A percentile compares a stretch with the other conserved stretches of the same genome.
Evolutionary conservation across 2,329 filamentous ascomycete genomes (phyloP).

Genomic region (Fusarium sp.): DNA sequence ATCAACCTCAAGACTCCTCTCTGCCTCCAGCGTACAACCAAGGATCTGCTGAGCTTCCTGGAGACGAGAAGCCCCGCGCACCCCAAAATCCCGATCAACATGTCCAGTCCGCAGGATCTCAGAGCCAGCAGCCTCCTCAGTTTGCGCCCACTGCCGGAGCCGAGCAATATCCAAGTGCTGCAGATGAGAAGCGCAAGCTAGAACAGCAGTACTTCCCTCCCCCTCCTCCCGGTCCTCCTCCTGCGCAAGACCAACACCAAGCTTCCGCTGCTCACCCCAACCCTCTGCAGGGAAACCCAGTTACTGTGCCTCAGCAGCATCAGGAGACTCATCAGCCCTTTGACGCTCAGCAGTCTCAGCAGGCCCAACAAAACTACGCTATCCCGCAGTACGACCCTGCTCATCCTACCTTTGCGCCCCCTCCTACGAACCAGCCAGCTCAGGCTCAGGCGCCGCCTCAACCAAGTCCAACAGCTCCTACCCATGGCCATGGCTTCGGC

Average conservation of each 20-base stretch:
- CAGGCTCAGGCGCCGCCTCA: neutral
- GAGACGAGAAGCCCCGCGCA: constrained; percentile 16
- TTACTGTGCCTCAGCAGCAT: constrained; percentile 5
- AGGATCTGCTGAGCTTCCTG: constrained; percentile 24
- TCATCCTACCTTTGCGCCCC: constrained; percentile 45
- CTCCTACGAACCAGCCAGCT: constrained; percentile 28
- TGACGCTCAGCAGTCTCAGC: constrained; percentile 1
- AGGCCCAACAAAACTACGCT: constrained; percentile 35
- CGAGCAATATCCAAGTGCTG: constrained; percentile 12
- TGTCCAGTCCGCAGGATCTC: neutral
- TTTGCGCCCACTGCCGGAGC: constrained; percentile 3
- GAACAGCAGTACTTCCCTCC: constrained; percentile 40
- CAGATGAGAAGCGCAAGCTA: constrained; percentile 22
- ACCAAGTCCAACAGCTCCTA: neutral
- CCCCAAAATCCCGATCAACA: neutral
- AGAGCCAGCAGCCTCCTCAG: constrained; percentile 9
- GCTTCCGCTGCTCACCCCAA: constrained; percentile 27
- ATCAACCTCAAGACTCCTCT: constrained; percentile 23
- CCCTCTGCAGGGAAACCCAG: constrained; percentile 36
- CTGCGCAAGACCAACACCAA: constrained; percentile 30
- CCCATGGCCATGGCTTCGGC: neutral
- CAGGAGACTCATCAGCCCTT: neutral
- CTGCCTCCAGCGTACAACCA: constrained; percentile 29
- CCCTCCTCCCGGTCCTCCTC: constrained; percentile 41
- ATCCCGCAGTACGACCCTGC: constrained; percentile 47